Evolutionary conservation across 1,284 basidiomycete species (phyloP).

Genomic region (Heterobasidion parviporum): DNA sequence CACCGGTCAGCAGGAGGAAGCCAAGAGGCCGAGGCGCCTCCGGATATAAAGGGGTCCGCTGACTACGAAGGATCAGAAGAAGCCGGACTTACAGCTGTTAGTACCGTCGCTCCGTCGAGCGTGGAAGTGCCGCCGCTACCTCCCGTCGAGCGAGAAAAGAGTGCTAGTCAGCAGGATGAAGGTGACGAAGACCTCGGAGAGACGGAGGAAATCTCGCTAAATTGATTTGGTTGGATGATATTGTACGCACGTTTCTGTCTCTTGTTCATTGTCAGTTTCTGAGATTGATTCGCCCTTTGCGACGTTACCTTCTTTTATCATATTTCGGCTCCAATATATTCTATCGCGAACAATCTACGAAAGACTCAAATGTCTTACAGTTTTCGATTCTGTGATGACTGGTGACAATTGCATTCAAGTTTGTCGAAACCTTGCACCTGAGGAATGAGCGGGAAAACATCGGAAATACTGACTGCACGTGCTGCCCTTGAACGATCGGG

Average conservation of each 20-base stretch:
- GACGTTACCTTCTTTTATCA: too few relatives aligned
- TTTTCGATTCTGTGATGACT: too few relatives aligned
- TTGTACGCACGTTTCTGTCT: too few relatives aligned
- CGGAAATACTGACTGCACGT: neutral
- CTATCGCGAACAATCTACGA: too few relatives aligned
- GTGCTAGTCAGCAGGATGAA: constrained; percentile 32
- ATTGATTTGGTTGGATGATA: constrained; percentile 14
- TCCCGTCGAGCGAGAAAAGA: constrained; percentile 62
- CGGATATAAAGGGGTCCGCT: neutral
- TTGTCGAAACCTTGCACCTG: too few relatives aligned
- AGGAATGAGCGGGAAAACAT: constrained; percentile 4
- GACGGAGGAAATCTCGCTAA: constrained; percentile 57
- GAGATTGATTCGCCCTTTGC: neutral
- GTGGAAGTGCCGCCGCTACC: constrained; percentile 75
- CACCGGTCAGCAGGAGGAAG: neutral
- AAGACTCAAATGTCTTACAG: too few relatives aligned
- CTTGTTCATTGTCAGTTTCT: neutral
- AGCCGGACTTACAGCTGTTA: constrained; percentile 20
- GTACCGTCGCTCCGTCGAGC: constrained; percentile 45
- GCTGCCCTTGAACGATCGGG: neutral
- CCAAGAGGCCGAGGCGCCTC: neutral
- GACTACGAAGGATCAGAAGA: constrained; percentile 14
- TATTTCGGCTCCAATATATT: too few relatives aligned
- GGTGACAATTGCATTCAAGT: too few relatives aligned
- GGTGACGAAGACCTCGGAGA: constrained; percentile 65